Evolutionary conservation across 148 eudicot species (phyloP).

Genomic region (Pharnaceum exiguum): DNA sequence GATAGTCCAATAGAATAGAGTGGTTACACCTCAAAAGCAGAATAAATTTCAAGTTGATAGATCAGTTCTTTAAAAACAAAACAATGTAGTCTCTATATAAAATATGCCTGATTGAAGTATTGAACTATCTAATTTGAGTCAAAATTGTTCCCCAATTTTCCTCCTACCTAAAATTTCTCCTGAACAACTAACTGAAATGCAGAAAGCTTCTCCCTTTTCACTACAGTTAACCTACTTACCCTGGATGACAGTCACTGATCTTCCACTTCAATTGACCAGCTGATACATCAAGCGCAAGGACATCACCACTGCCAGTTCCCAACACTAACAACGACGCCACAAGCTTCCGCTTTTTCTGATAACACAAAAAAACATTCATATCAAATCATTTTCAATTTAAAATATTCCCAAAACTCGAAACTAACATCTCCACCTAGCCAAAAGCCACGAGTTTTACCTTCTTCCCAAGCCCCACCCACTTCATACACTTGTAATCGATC

Average conservation of each 20-base stretch:
- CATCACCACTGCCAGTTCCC: conserved; percentile 95
- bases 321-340: conserved; percentile 59
- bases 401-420: background rate
- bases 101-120: too few species aligned
- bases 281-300: conserved; percentile 75
- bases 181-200: too few species aligned
- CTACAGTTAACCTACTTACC: conserved; percentile 40
- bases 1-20: too few species aligned
- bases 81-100: too few species aligned
- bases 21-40: too few species aligned
- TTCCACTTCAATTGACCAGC: conserved; percentile 91
- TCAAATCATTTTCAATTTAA: background rate
- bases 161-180: too few species aligned
- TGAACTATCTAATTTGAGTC: too few species aligned
- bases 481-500: conserved; percentile 93
- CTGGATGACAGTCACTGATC: conserved; percentile 86
- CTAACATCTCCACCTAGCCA: background rate
- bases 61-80: too few species aligned
- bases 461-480: conserved; percentile 65
- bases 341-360: conserved; percentile 82
- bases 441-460: conserved; percentile 50
- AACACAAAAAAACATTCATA: background rate
- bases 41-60: too few species aligned
- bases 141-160: too few species aligned
- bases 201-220: background rate